These are phyloP conservation scores for Cryptococcus neoformans DNA, from an alignment of 1,284 basidiomycete species.

Conservation along the genomic window DNA sequence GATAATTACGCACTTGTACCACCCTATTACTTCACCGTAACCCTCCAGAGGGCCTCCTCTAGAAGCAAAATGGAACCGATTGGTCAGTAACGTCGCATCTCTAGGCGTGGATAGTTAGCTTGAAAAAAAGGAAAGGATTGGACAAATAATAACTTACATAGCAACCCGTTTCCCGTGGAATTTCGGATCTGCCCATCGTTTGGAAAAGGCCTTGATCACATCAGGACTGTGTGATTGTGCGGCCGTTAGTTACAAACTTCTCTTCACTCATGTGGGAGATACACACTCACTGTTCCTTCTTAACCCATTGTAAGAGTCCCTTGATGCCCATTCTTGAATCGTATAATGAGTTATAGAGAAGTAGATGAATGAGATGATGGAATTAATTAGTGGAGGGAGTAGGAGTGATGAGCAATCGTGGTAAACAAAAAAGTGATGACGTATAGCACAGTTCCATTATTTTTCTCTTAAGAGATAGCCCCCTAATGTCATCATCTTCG, in stretches of 20 bases:
- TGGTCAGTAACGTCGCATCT: constrained; percentile 47
- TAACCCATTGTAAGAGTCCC: constrained; percentile 37
- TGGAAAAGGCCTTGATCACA: constrained; percentile 22
- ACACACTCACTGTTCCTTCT: constrained; percentile 29
- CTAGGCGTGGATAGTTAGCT: constrained; percentile 10
- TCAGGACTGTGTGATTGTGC: constrained; percentile 23
- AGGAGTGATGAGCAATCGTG: too few relatives aligned
- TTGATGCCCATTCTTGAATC: constrained; percentile 39
- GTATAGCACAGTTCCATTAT: too few relatives aligned
- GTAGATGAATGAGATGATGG: too few relatives aligned
- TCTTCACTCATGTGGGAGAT: too few relatives aligned
- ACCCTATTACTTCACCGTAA: constrained; percentile 39
- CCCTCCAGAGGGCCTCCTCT: constrained; percentile 20
- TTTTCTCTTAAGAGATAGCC: too few relatives aligned
- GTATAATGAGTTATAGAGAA: too few relatives aligned
- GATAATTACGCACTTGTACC: constrained; percentile 38
- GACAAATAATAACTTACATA: constrained; percentile 23
- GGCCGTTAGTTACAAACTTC: background rate
- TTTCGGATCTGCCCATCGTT: constrained; percentile 33
- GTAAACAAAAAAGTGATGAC: too few relatives aligned
- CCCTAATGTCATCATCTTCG: too few relatives aligned
- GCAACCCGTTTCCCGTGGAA: constrained; percentile 41
- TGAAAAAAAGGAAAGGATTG: background rate
- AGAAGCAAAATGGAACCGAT: constrained; percentile 44
- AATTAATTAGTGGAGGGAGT: too few relatives aligned